Base-by-base conservation (phyloP, 2,329 filamentous ascomycete genomes). In the Calonectria ilicicola region DNA sequence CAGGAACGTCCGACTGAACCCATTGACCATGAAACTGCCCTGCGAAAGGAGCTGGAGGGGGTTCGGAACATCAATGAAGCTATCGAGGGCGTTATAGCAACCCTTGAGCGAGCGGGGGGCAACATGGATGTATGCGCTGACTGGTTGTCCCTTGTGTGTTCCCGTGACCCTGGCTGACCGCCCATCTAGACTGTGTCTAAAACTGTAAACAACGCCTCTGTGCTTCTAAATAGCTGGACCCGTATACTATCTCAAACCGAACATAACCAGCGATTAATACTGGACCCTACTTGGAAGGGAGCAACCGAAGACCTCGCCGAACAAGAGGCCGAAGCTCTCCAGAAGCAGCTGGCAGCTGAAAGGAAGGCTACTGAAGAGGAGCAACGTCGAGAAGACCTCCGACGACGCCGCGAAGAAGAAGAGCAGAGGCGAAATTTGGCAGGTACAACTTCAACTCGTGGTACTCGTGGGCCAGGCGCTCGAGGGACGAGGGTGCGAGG, bases 201-300 rank as follows among this genome's bases (percentile, higher is more conserved):
- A 74, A 98, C 97, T 3, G 95, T 98, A 49, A 90, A 90, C 76
- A 96, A 96, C 68, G 95, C 97, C 4, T 97, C 96, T 17, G 94
- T 94, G 1, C 90, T 99, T 17, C 91, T 99, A 38, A 95, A 97
- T 79, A 98, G 96, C 19, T 99, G 96, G 96, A 98, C 95, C 10
- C 93, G 95, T 65, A 98, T 99, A 76, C 90, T 99, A 15, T 97
- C 95, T 8, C 97, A 99, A 84, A 98, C 97, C 5, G 97, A 99
- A 84, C 97, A 99, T 85, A 98, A 98, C 82, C 96, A 98, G 83
- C 92, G 97, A 27, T 87, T 99, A 64, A 93, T 99, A 53, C 89
- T 98, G 56, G 94, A 98, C 80, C 94, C 95, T 2, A 88, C 91
- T 71, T 99, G 96, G 95, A 93, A 96, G 81, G 97, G 97, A 69